Evolutionary conservation across 2,329 filamentous ascomycete genomes (phyloP).

Genomic region (Xylariaceae sp.): DNA sequence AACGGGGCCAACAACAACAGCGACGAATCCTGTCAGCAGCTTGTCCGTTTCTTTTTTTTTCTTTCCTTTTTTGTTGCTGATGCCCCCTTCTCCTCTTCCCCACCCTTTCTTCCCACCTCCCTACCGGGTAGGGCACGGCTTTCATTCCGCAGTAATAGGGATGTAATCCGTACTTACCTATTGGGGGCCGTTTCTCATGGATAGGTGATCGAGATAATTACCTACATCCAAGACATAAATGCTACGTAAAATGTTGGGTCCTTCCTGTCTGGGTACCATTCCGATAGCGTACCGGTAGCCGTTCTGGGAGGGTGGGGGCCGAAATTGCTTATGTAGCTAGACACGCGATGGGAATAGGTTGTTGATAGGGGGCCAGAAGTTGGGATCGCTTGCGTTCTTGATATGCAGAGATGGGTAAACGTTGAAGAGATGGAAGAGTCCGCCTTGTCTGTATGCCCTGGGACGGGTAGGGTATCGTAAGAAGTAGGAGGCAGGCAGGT

Average conservation of each 20-base stretch:
- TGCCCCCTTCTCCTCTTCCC: too few relatives aligned
- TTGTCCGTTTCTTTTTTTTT: background rate
- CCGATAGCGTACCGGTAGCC: background rate
- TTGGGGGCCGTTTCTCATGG: too few relatives aligned
- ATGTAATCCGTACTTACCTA: too few relatives aligned
- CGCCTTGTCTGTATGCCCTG: too few relatives aligned
- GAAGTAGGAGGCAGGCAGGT: too few relatives aligned
- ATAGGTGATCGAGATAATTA: too few relatives aligned
- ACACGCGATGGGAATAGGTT: too few relatives aligned
- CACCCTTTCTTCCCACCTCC: too few relatives aligned
- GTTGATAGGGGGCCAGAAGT: background rate
- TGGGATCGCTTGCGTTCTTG: background rate
- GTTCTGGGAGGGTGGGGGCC: background rate
- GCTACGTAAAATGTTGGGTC: background rate
- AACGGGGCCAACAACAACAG: background rate
- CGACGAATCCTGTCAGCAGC: background rate
- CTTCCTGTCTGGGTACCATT: background rate
- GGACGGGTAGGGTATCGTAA: too few relatives aligned
- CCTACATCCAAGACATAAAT: too few relatives aligned
- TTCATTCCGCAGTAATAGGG: too few relatives aligned
- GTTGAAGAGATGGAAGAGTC: background rate
- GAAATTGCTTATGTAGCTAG: background rate
- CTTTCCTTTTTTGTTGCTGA: background rate
- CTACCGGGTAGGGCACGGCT: too few relatives aligned
- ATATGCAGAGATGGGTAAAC: background rate